phyloP scores from a whole-genome alignment of 805 yeast species.

The Candida maesae region DNA sequence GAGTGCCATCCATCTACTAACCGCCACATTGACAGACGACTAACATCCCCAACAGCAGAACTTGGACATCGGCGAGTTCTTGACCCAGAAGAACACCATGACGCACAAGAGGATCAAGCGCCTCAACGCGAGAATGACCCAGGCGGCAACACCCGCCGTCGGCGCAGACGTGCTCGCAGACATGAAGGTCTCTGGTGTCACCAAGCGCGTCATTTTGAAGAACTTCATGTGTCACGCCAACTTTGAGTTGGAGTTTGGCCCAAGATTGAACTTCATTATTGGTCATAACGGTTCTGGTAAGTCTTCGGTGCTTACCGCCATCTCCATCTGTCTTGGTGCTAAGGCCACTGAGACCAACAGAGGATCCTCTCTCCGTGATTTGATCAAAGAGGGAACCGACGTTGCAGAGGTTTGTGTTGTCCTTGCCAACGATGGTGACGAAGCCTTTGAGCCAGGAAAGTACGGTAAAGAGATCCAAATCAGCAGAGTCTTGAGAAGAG shows the following conservation, averaged over 20 bases:
- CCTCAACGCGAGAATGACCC: conserved; percentile 14
- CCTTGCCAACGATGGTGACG: conserved; percentile 61
- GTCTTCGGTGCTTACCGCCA: conserved; percentile 82
- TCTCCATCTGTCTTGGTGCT: conserved; percentile 84
- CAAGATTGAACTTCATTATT: conserved; percentile 77
- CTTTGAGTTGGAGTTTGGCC: conserved; percentile 71
- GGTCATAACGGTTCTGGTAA: conserved; percentile 94
- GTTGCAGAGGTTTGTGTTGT: conserved; percentile 65
- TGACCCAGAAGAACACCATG: conserved; percentile 17
- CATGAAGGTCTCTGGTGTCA: conserved; percentile 51
- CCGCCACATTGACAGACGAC: conserved; percentile 1
- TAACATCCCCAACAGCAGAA: conserved; percentile 8
- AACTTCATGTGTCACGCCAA: conserved; percentile 91
- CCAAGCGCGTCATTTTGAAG: conserved; percentile 55
- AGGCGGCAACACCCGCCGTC: conserved; percentile 7
- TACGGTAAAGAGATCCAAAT: conserved; percentile 70
- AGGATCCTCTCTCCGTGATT: conserved; percentile 63
- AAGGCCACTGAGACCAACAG: conserved; percentile 85
- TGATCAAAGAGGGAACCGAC: conserved; percentile 73
- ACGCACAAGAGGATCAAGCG: conserved; percentile 9
- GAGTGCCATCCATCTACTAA: too few relatives aligned
- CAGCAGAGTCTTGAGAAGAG: conserved; percentile 59
- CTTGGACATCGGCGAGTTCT: conserved; percentile 17
- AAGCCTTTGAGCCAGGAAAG: conserved; percentile 56
- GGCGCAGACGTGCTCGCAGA: conserved; percentile 2